These are phyloP conservation scores for Claviceps sp. DNA, from an alignment of 2,329 filamentous ascomycete genomes.

Conservation along the genomic window DNA sequence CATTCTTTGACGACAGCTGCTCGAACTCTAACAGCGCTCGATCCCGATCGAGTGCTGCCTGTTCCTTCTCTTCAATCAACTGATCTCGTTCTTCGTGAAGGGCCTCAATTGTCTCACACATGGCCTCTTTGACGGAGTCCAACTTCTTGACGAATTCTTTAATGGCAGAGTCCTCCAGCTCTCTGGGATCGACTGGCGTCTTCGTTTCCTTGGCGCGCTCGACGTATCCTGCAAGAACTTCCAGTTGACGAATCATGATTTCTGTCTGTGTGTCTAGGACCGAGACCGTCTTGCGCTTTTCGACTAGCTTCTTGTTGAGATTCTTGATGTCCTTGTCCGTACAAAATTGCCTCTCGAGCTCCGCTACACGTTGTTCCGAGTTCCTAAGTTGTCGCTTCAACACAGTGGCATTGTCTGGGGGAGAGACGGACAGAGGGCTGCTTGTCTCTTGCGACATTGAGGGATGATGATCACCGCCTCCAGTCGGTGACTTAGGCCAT, in stretches of 20 bases:
- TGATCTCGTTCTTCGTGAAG: conserved; percentile 63
- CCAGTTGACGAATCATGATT: conserved; percentile 85
- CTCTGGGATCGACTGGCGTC: conserved; percentile 64
- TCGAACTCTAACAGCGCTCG: conserved; percentile 93
- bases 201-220: conserved; percentile 74
- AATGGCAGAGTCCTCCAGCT: conserved; percentile 79
- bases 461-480: conserved; percentile 37
- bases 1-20: conserved; percentile 85
- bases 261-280: conserved; percentile 89
- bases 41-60: conserved; percentile 74
- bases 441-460: conserved; percentile 44
- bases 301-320: conserved; percentile 74
- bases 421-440: conserved; percentile 55
- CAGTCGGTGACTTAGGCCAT: conserved; percentile 54
- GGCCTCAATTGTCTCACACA: conserved; percentile 44
- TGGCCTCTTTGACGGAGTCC: conserved; percentile 45
- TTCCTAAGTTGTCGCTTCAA: conserved; percentile 65
- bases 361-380: conserved; percentile 72
- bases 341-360: conserved; percentile 68
- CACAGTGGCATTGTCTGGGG: conserved; percentile 51
- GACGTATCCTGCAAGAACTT: conserved; percentile 78
- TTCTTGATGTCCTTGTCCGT: conserved; percentile 54
- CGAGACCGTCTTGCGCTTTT: conserved; percentile 92
- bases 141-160: conserved; percentile 76
- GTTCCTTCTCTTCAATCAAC: conserved; percentile 71